Evolutionary conservation across 805 yeast species (phyloP).

Genomic region (Jamesozyma piceae): DNA sequence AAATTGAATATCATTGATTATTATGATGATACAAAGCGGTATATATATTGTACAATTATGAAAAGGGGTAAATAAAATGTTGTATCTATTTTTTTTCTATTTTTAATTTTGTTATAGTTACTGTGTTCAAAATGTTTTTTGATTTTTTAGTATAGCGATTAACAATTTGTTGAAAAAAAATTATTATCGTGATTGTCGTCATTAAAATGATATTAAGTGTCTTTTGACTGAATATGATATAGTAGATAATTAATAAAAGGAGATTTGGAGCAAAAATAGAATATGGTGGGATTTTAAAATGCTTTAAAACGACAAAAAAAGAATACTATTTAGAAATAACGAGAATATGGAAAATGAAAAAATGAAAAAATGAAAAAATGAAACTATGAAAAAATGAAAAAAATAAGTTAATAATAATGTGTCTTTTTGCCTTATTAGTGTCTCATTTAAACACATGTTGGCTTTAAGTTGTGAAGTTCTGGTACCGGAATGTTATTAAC

Average conservation of each 20-base stretch:
- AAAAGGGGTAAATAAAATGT: neutral
- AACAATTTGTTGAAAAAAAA: neutral
- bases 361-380: neutral
- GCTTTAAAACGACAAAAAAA: neutral
- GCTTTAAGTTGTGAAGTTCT: conserved; percentile 30
- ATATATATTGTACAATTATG: conserved; percentile 1
- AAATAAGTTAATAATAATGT: too few species aligned
- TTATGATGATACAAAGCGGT: neutral
- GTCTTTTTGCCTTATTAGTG: neutral
- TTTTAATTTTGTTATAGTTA: too few species aligned
- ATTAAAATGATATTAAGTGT: neutral
- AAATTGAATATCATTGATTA: neutral
- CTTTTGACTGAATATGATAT: conserved; percentile 4
- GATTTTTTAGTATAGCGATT: neutral
- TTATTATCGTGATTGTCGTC: neutral
- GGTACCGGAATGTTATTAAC: conserved; percentile 36
- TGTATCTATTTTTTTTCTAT: neutral
- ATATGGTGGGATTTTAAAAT: neutral
- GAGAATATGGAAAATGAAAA: neutral
- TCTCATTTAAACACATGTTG: conserved; percentile 14
- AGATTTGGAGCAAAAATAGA: neutral
- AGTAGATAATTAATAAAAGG: neutral
- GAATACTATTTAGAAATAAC: neutral
- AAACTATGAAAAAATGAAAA: neutral
- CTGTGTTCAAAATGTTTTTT: neutral